A percentile compares a stretch with the other conserved stretches of the same genome.
Conservation (phyloP, 495 filamentous ascomycete genomes). For the Penicillium chermesinum region DNA sequence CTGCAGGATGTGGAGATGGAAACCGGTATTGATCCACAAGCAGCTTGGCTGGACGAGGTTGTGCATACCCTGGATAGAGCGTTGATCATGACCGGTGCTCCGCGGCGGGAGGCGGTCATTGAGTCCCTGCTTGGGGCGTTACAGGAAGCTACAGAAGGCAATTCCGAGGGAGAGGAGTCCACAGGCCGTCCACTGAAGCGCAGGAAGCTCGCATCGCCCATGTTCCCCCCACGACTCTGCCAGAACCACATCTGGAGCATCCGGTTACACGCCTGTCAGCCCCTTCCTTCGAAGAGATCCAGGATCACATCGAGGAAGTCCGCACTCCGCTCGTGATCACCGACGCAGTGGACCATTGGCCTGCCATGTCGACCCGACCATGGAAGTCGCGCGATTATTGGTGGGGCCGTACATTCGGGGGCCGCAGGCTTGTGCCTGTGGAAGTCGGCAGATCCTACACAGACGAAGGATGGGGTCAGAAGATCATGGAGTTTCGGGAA, state of each 20-base stretch:
- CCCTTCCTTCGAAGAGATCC: conserved; percentile 58
- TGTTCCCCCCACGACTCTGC: conserved; percentile 35
- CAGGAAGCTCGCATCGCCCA: conserved; percentile 30
- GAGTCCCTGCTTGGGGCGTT: conserved; percentile 36
- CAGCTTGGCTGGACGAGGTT: conserved; percentile 37
- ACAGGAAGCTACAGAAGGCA: conserved; percentile 18
- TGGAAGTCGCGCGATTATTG: conserved; percentile 78
- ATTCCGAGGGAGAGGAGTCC: neutral
- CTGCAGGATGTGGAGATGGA: conserved; percentile 1
- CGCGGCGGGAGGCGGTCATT: conserved; percentile 57
- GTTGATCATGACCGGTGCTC: conserved; percentile 74
- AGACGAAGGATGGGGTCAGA: conserved; percentile 80
- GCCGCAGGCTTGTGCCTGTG: conserved; percentile 76
- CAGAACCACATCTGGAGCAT: conserved; percentile 28
- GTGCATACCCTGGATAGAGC: conserved; percentile 70
- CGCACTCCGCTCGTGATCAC: conserved; percentile 67
- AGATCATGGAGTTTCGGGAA: conserved; percentile 67
- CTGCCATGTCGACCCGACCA: conserved; percentile 59
- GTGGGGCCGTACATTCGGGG: conserved; percentile 65
- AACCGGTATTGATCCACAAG: conserved; percentile 8
- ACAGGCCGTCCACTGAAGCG: conserved; percentile 20
- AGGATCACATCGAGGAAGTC: conserved; percentile 50
- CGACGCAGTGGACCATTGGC: conserved; percentile 64
- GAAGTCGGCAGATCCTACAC: conserved; percentile 90
- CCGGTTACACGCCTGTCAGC: conserved; percentile 33